A percentile compares a stretch with the other conserved stretches of the same genome.
Evolutionary conservation across 2,329 filamentous ascomycete species (phyloP).

Genomic region (Aspergillus costaricaensis): DNA sequence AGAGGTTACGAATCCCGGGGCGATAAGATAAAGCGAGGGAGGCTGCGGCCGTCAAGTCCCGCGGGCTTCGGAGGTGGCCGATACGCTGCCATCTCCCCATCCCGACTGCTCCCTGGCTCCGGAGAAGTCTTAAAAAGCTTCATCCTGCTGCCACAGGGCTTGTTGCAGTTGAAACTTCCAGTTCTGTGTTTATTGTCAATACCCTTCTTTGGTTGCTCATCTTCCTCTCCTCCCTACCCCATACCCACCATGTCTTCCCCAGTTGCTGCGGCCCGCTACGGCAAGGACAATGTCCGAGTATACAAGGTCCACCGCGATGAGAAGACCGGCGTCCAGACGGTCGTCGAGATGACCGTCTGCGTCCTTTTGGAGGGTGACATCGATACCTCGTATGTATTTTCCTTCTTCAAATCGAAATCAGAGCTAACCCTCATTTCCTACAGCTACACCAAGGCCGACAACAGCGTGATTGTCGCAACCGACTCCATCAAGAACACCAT

Average conservation of each 20-base stretch:
- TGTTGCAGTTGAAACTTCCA: not conserved
- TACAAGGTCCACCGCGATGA: slow-evolving; percentile 88
- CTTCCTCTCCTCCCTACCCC: not conserved
- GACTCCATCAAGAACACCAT: slow-evolving; percentile 98
- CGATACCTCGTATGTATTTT: slow-evolving; percentile 66
- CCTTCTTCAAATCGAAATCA: not conserved
- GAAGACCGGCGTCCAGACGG: slow-evolving; percentile 74
- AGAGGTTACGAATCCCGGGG: not conserved
- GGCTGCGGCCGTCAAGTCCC: slow-evolving; percentile 27
- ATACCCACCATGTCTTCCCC: slow-evolving; percentile 37
- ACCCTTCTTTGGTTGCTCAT: not conserved
- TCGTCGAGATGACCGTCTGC: slow-evolving; percentile 93
- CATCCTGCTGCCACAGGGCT: slow-evolving; percentile 6
- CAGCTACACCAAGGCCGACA: slow-evolving; percentile 91
- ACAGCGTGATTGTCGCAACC: slow-evolving; percentile 91
- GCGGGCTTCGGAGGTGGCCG: slow-evolving; percentile 44
- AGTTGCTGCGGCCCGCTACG: slow-evolving; percentile 51
- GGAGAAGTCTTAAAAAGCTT: slow-evolving; percentile 14
- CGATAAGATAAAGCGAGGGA: slow-evolving; percentile 35
- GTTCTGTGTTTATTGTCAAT: not conserved
- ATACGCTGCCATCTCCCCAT: slow-evolving; percentile 27
- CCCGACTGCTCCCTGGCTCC: slow-evolving; percentile 10
- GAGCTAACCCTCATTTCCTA: slow-evolving; percentile 7
- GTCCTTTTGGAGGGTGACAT: slow-evolving; percentile 92
- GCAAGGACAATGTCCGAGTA: slow-evolving; percentile 94